Conservation (phyloP, 495 filamentous ascomycete species). For the Saxispiralis lemnorum region DNA sequence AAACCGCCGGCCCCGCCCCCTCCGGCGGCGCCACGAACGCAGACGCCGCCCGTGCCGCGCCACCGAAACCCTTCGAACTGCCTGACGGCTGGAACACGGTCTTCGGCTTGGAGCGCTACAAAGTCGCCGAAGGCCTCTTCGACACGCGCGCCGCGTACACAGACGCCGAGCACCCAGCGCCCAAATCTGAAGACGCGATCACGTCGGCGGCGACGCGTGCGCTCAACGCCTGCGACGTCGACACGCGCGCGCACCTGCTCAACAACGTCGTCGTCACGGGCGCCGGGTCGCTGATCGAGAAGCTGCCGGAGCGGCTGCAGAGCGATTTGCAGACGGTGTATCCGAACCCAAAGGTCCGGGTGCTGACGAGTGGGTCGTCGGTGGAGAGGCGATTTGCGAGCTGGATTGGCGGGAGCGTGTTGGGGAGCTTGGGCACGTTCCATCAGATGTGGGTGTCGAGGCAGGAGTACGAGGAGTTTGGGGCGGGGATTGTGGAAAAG, state of each 20-base stretch:
- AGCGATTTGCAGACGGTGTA: constrained; percentile 61
- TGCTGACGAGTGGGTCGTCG: constrained; percentile 68
- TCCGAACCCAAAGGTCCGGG: constrained; percentile 64
- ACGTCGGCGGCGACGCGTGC: constrained; percentile 62
- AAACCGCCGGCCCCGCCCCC: constrained; percentile 28
- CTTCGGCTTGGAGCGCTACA: constrained; percentile 72
- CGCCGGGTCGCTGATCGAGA: constrained; percentile 63
- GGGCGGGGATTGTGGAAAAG: constrained; percentile 54
- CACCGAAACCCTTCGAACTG: constrained; percentile 82
- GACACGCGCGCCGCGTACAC: constrained; percentile 52
- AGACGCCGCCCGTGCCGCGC: constrained; percentile 44
- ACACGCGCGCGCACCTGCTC: constrained; percentile 65
- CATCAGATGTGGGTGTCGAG: constrained; percentile 88
- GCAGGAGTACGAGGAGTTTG: constrained; percentile 70
- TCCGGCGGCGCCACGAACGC: constrained; percentile 31
- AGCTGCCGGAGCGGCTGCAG: constrained; percentile 77
- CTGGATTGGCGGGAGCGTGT: constrained; percentile 93
- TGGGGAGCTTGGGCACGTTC: constrained; percentile 93
- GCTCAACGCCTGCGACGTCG: constrained; percentile 65
- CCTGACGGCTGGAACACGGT: constrained; percentile 89
- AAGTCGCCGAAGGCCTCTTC: constrained; percentile 72
- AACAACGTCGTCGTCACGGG: constrained; percentile 88
- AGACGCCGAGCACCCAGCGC: constrained; percentile 29
- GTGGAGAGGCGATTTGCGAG: constrained; percentile 75
- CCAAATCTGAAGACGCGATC: constrained; percentile 55